Base-by-base conservation (phyloP, 768 basidiomycete species). In the Termitomyces sp. region DNA sequence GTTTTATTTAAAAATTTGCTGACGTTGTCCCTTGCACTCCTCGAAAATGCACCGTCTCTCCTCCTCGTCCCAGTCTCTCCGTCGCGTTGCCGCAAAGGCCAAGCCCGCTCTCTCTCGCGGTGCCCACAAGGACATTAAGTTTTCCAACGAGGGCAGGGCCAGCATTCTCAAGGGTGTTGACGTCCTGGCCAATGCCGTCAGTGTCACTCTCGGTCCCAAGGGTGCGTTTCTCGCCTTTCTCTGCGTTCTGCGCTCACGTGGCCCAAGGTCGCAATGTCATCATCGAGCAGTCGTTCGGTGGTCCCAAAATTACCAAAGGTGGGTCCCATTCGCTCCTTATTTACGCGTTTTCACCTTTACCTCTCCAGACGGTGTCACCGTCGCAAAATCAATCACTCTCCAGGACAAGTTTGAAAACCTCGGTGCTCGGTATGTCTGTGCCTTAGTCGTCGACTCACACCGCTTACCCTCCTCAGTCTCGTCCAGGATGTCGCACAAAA, bases 381-480 rank as follows among this genome's bases (percentile, higher is more conserved):
- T 98, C 41, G 96, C 96, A 59, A 99, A 98, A 80, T 79, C 93
- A 40, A 93, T 99, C 66, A 79, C 86, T 5, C 83, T 98, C 67
- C 87, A 98, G 77, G 94, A 98, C 85, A 97, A 95, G 76, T 98
- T 98, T 70, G 93, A 98, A 82, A 98, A 98, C 81, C 90, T 98
- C 58, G 95, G 95, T 70, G 95, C 95, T 69, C 90, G 94, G 93
- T 95, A 75, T 66, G 87, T 72, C 8, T 41, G 63, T 35, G 23
- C 33, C 32, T 28, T 20, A 10, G 40, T 7, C n/a, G 7, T n/a
- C 14, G 12, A 2, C 43, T 0, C 60, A 26, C 9, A 9, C 35
- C 23, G 32, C 62, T 50, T 41, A 50, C 44, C 28, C 16, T 40
- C 20, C 50, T 5, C 57, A 94, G 95, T 66, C 89, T 98, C 53